Percentiles rank a stretch among this genome's conserved stretches.
Evolutionary conservation across 768 basidiomycete species (phyloP).

Genomic region (Antrodiella citrinella): DNA sequence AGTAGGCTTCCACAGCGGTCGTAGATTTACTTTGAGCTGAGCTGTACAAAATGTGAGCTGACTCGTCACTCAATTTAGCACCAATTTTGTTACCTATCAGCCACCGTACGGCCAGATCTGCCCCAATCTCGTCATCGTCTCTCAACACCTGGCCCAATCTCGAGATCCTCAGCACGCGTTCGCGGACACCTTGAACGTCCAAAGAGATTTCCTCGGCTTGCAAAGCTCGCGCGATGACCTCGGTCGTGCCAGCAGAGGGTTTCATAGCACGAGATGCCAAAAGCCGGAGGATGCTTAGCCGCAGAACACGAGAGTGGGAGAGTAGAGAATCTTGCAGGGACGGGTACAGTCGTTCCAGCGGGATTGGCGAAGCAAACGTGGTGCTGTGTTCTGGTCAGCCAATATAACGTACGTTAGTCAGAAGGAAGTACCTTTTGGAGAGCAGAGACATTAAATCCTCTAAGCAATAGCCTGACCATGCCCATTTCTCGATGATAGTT

Average conservation of each 20-base stretch:
- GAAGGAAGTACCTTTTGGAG: slow-evolving; percentile 34
- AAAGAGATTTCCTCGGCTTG: slow-evolving; percentile 77
- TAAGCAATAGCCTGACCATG: slow-evolving; percentile 48
- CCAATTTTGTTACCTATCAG: slow-evolving; percentile 59
- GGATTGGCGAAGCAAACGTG: slow-evolving; percentile 2
- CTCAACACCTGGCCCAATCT: slow-evolving; percentile 57
- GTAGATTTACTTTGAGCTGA: slow-evolving; percentile 88
- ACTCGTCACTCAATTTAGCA: too few relatives aligned
- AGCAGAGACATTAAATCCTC: slow-evolving; percentile 43
- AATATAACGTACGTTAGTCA: neutral
- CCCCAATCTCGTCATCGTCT: slow-evolving; percentile 46
- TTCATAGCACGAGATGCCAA: slow-evolving; percentile 46
- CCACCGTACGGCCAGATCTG: slow-evolving; percentile 65
- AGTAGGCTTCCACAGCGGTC: slow-evolving; percentile 85
- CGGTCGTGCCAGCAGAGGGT: slow-evolving; percentile 33
- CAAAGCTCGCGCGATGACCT: slow-evolving; percentile 57
- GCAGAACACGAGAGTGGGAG: slow-evolving; percentile 63
- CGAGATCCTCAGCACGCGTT: slow-evolving; percentile 72
- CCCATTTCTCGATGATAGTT: slow-evolving; percentile 42
- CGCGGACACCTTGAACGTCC: slow-evolving; percentile 74
- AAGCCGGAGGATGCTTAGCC: slow-evolving; percentile 57
- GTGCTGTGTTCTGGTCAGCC: neutral
- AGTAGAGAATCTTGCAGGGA: slow-evolving; percentile 46
- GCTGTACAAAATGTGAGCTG: slow-evolving; percentile 31
- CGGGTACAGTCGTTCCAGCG: slow-evolving; percentile 45